Evolutionary conservation across 495 filamentous ascomycete species (phyloP), one percentile per base, ranked within the genome.

Genomic region (Aspergillus asperescens): DNA sequence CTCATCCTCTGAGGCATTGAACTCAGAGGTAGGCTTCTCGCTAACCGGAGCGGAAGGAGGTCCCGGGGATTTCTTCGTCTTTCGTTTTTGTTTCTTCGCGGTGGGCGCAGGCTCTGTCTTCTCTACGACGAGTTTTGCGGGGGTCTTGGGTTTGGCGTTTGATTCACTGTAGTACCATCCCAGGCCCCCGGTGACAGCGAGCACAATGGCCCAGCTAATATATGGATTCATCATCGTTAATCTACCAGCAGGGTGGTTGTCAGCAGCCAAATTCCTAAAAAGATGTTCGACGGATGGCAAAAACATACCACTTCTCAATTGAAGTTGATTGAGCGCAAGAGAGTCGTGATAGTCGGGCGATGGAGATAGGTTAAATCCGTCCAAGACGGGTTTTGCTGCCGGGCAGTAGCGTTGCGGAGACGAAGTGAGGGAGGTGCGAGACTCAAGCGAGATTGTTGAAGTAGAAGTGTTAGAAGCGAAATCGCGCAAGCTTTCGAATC

Each of bases 141-240:
- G 52, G 28, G 60, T 48, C 43, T 70, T 71, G 54, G 59, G 55
- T 52, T 73, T 74, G 46, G 66, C 55, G 45, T 62, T 58, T 7
- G 61, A 40, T 60, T 67, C 68, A 59, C 68, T 74, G 63, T 77
- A 77, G 58, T 77, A 73, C 66, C 69, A 77, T 31, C 72, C 72
- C 15, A 77, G 66, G 49, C 68, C 61, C 54, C 71, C 80, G 38
- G 68, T 67, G 37, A 78, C 63, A 22, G 73, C 73, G 41, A 84
- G 59, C 59, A 86, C 69, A 60, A 80, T 68, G 44, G 74, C 79
- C 81, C 82, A 87, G 58, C 72, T 75, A 20, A 75, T 48, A 59
- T 72, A 77, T 8, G 73, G 70, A 47, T 74, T 77, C 73, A 76
- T 76, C 29, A 65, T 71, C 62, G 54, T 63, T 42, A 57, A 53